These are phyloP conservation scores for Fusarium caatingaense DNA, from an alignment of 2,329 filamentous ascomycete species.

Conservation along the genomic window DNA sequence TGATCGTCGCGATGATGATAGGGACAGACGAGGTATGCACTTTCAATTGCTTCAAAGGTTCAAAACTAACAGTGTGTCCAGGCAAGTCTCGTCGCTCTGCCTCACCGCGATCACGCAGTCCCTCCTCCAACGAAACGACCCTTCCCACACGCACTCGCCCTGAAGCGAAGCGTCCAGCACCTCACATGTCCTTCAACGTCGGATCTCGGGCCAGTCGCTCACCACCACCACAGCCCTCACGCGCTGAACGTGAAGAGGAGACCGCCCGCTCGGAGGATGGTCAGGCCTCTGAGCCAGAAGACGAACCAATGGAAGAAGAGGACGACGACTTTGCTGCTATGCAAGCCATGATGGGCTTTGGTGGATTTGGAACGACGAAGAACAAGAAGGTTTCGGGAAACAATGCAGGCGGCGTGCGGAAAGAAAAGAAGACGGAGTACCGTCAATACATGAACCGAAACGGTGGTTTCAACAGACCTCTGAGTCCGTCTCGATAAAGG, in stretches of 20 bases:
- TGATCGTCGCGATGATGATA: conserved; percentile 44
- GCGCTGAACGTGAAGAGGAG: conserved; percentile 24
- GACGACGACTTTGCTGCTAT: conserved; percentile 80
- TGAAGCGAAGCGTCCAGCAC: conserved; percentile 31
- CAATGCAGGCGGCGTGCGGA: conserved; percentile 81
- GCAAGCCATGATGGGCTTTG: conserved; percentile 91
- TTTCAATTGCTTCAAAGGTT: neutral
- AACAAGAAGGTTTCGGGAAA: conserved; percentile 90
- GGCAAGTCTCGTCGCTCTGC: conserved; percentile 53
- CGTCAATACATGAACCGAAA: conserved; percentile 95
- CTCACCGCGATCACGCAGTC: conserved; percentile 48
- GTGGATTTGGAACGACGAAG: conserved; percentile 86
- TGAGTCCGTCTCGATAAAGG: conserved; percentile 66
- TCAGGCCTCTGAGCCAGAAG: conserved; percentile 26
- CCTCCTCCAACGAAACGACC: conserved; percentile 39
- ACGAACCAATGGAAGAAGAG: conserved; percentile 49
- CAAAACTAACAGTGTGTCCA: conserved; percentile 26
- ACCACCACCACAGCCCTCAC: conserved; percentile 32
- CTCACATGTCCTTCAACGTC: conserved; percentile 53
- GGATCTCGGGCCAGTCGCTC: conserved; percentile 44
- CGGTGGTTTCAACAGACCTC: conserved; percentile 83
- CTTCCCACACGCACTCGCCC: conserved; percentile 53
- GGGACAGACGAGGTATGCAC: conserved; percentile 43
- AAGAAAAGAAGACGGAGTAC: conserved; percentile 95
- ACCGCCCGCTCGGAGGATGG: conserved; percentile 23